phyloP scores from a whole-genome alignment of 257 asterid genomes.

The Solanum gracilifrons region DNA sequence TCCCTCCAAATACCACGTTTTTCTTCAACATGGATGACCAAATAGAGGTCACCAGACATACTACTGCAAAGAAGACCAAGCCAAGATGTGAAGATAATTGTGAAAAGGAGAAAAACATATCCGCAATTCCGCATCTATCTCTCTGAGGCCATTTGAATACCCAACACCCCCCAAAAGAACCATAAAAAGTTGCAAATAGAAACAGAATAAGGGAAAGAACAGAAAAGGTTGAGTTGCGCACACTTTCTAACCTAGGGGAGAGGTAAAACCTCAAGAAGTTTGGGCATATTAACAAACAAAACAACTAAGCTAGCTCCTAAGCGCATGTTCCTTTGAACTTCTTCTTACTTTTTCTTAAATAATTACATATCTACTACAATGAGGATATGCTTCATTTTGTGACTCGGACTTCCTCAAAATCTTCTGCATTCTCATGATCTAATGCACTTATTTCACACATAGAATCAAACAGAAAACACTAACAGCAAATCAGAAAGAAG shows the following conservation, averaged over 20 bases:
- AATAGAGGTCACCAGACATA: slow-evolving; percentile 69
- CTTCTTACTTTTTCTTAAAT: not conserved
- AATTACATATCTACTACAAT: not conserved
- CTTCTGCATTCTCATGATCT: not conserved
- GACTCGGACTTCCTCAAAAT: not conserved
- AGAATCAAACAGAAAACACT: not conserved
- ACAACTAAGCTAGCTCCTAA: not conserved
- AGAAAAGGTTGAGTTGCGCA: not conserved
- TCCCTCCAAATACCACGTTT: slow-evolving; percentile 73
- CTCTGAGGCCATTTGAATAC: not conserved
- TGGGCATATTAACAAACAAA: not conserved
- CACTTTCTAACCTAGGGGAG: not conserved
- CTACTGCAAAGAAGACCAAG: slow-evolving; percentile 39
- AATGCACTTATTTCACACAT: not conserved
- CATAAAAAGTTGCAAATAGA: not conserved
- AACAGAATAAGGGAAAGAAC: not conserved
- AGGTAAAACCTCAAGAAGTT: not conserved
- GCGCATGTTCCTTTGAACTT: not conserved
- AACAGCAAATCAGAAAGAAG: not conserved
- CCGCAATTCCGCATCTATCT: not conserved
- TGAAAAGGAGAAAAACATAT: not conserved
- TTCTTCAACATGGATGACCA: slow-evolving; percentile 57
- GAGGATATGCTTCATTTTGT: not conserved
- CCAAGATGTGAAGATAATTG: not conserved
- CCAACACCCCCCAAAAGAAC: not conserved